These are phyloP conservation scores for Saturnispora diversa DNA, from an alignment of 805 yeast genomes.

Conservation along the genomic window DNA sequence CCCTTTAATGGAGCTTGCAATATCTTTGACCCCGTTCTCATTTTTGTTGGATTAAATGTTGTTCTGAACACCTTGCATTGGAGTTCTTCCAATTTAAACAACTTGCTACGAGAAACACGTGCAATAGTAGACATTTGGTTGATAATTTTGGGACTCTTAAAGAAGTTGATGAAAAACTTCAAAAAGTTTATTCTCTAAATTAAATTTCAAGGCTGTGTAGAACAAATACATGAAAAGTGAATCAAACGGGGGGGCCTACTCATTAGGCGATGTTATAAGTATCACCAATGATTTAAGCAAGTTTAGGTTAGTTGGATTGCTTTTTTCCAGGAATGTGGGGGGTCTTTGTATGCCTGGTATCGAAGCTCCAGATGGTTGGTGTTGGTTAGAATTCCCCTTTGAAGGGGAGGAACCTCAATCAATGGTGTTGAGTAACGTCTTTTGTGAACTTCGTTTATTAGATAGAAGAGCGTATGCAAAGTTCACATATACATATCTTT, in stretches of 20 bases:
- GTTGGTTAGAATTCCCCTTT: slow-evolving; percentile 46
- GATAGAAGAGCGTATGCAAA: slow-evolving; percentile 33
- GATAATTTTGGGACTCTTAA: background rate
- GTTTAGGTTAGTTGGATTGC: slow-evolving; percentile 42
- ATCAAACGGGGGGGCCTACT: background rate
- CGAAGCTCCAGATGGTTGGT: slow-evolving; percentile 38
- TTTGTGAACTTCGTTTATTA: slow-evolving; percentile 38
- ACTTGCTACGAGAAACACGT: slow-evolving; percentile 29
- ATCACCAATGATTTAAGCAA: slow-evolving; percentile 34
- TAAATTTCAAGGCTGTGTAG: slow-evolving; percentile 6
- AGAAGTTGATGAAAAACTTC: slow-evolving; percentile 4
- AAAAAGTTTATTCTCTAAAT: slow-evolving; percentile 1
- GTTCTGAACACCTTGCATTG: slow-evolving; percentile 63
- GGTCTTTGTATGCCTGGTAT: slow-evolving; percentile 31
- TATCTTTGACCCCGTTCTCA: slow-evolving; percentile 67
- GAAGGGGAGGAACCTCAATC: slow-evolving; percentile 13
- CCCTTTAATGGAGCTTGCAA: slow-evolving; percentile 65
- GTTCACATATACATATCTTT: slow-evolving; percentile 36
- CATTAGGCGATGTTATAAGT: background rate
- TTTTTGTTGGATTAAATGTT: slow-evolving; percentile 55
- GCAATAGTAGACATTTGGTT: slow-evolving; percentile 16
- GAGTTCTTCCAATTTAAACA: slow-evolving; percentile 48
- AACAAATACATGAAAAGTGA: background rate
- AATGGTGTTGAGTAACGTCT: slow-evolving; percentile 13
- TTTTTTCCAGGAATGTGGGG: slow-evolving; percentile 40